Evolutionary conservation across 108 stramenopile species (phyloP).

Genomic region (Skeletonema costatum): DNA sequence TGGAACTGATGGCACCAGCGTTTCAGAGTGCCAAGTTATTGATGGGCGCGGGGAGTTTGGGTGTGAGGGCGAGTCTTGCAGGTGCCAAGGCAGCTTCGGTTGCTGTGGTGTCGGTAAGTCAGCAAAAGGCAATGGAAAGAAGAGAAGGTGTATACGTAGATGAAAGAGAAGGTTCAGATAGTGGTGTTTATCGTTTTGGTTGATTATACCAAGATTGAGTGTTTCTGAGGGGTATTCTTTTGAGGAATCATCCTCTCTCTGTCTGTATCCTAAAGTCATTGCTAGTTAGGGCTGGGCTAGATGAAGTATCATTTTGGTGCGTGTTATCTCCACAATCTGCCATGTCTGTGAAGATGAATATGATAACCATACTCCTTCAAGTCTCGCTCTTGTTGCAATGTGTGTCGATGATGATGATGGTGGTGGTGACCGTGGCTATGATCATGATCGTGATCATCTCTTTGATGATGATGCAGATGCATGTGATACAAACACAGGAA

Average conservation of each 20-base stretch:
- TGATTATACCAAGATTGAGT: neutral
- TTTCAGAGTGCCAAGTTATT: constrained; percentile 64
- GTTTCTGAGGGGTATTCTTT: too few species aligned
- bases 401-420: constrained; percentile 7
- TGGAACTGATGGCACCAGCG: constrained; percentile 70
- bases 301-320: neutral
- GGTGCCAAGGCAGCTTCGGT: constrained; percentile 64
- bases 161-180: neutral
- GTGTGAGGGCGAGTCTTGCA: constrained; percentile 59
- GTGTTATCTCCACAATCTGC: neutral
- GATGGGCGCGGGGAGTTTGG: constrained; percentile 72
- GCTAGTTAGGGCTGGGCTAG: neutral
- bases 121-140: constrained; percentile 32
- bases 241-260: too few species aligned
- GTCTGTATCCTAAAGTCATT: neutral
- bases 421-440: constrained; percentile 7
- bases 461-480: constrained; percentile 21
- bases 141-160: constrained; percentile 10
- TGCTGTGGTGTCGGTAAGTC: constrained; percentile 53
- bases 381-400: constrained; percentile 27
- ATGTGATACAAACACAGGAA: constrained; percentile 34
- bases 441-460: constrained; percentile 10
- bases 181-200: neutral
- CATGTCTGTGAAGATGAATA: constrained; percentile 27
- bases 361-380: constrained; percentile 25